These are phyloP conservation scores for Aspergillus sp. DNA, from an alignment of 2,329 filamentous ascomycete species.

Conservation along the genomic window DNA sequence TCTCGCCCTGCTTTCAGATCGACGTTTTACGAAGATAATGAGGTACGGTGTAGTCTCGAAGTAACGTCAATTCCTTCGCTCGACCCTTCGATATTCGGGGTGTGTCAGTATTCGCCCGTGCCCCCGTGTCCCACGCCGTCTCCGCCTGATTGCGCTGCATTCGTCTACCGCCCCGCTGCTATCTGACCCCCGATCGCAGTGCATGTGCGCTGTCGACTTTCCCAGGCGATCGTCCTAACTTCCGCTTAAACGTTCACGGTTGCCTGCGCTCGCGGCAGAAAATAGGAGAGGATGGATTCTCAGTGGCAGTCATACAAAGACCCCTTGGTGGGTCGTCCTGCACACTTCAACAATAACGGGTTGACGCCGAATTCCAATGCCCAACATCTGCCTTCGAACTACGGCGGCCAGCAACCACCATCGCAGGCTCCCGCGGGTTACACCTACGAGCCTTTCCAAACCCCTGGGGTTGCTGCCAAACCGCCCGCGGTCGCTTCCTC, in stretches of 20 bases:
- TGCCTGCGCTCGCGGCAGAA: slow-evolving; percentile 11
- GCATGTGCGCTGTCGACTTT: slow-evolving; percentile 28
- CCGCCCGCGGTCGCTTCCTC: slow-evolving; percentile 37
- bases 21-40: slow-evolving; percentile 25
- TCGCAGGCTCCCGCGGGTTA: slow-evolving; percentile 59
- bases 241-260: slow-evolving; percentile 9
- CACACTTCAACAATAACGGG: slow-evolving; percentile 61
- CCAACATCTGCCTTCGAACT: slow-evolving; percentile 51
- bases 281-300: slow-evolving; percentile 50
- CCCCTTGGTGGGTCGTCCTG: slow-evolving; percentile 58
- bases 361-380: slow-evolving; percentile 48
- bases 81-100: slow-evolving; percentile 17
- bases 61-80: slow-evolving; percentile 23
- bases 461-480: slow-evolving; percentile 34
- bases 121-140: slow-evolving; percentile 11
- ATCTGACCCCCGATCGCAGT: slow-evolving; percentile 31
- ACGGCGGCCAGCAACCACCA: slow-evolving; percentile 44
- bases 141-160: slow-evolving; percentile 29
- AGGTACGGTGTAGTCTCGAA: slow-evolving; percentile 19
- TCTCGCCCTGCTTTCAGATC: slow-evolving; percentile 11
- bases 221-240: slow-evolving; percentile 21
- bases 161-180: slow-evolving; percentile 29
- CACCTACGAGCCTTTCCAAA: slow-evolving; percentile 68
- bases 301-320: slow-evolving; percentile 70
- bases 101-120: slow-evolving; percentile 17